Base-by-base conservation (phyloP, 2,329 filamentous ascomycete genomes). In the Fusarium scirpi region DNA sequence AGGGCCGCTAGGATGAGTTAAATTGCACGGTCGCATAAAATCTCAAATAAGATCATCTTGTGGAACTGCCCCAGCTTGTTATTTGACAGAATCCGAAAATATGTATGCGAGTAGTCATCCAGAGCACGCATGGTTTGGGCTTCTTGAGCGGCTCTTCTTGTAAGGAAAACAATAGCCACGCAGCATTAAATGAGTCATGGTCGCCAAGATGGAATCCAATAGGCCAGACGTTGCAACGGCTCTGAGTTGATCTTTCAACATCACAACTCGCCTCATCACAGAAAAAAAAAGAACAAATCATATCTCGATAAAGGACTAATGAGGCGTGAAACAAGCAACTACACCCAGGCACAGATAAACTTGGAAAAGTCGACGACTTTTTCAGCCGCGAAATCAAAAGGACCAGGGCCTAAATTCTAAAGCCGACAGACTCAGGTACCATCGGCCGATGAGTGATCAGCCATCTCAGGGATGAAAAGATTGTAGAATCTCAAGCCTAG, bases 21-120 rank as follows among this genome's bases (percentile, higher is more conserved):
- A 61, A 66, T 56, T 63, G 66, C 65, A 70, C 51, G 46, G 58
- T 56, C 34, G 54, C 71, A 72, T 68, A 49, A 55, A 72, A 60
- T 57, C 62, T 53, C 43, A 59, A 65, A 71, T 60, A 60, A 69
- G 68, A 71, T 74, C 69, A 67, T 56, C 63, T 59, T 59, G 68
- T 74, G 66, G 70, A 59, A 65, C 72, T 60, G 55, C 62, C 29
- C 68, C 43, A 62, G 63, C 58, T 70, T 60, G 52, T 68, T 63
- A 58, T 67, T 73, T 73, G 65, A 61, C 62, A 58, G 65, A 62
- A 67, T 59, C 59, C 59, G 67, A 60, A 51, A 65, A 65, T 59
- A 49, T 44, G 40, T 59, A 49, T 44, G 40, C 43, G 40, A 59
- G 54, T 32, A 34, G 51, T 62, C 27, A 40, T 27, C 44, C 34